Percentiles rank a stretch among this genome's conserved stretches.
These are phyloP conservation scores for Colletotrichum cuscutae DNA, from an alignment of 2,329 filamentous ascomycete species.

Conservation along the genomic window DNA sequence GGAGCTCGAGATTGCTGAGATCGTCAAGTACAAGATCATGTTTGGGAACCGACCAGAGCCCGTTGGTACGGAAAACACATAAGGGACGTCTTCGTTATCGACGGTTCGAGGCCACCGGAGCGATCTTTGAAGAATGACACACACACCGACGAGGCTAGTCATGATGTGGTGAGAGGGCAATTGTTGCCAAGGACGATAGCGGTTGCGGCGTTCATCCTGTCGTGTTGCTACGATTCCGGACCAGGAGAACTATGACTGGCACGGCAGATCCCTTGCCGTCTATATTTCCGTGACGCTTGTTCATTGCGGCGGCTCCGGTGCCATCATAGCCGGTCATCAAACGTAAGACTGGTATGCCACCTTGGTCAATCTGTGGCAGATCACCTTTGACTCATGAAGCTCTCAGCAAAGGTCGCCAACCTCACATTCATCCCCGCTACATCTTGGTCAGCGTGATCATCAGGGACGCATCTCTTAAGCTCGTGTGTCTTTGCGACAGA, in stretches of 20 bases:
- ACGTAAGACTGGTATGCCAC: neutral
- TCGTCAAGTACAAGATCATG: constrained; percentile 87
- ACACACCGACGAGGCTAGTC: neutral
- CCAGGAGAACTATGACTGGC: neutral
- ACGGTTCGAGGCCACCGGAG: neutral
- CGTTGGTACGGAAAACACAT: constrained; percentile 63
- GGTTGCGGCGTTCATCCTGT: neutral
- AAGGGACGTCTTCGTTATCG: constrained; percentile 2
- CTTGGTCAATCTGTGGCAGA: neutral
- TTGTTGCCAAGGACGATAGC: neutral
- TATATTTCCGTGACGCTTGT: neutral
- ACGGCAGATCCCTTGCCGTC: neutral
- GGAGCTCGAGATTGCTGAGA: constrained; percentile 85
- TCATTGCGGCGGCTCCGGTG: neutral
- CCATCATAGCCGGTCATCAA: neutral
- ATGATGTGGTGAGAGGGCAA: neutral
- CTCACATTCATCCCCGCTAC: neutral
- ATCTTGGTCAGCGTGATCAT: neutral
- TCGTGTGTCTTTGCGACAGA: neutral
- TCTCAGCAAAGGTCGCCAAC: neutral
- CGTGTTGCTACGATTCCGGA: neutral
- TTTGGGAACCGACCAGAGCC: constrained; percentile 90
- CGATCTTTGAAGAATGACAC: neutral
- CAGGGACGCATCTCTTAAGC: neutral
- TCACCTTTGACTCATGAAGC: neutral